These are phyloP conservation scores for Clathrus columnatus DNA, from an alignment of 768 basidiomycete species.

Conservation along the genomic window DNA sequence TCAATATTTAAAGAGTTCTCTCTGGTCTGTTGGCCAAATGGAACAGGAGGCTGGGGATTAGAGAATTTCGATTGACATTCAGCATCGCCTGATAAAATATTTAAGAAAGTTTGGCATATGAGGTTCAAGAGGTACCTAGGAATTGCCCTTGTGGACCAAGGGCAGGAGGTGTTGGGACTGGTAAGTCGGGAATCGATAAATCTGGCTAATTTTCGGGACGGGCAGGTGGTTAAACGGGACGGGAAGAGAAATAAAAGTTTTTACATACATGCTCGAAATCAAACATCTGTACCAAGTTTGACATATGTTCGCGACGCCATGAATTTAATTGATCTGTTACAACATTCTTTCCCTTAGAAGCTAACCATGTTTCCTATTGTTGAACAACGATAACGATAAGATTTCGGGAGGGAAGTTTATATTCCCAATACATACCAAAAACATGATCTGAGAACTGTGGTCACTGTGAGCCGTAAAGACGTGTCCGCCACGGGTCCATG, in stretches of 20 bases:
- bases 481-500: conserved; percentile 11
- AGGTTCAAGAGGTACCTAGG: neutral
- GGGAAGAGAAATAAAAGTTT: no score
- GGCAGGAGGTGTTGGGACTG: conserved; percentile 1
- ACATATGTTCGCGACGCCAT: conserved; percentile 15
- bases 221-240: neutral
- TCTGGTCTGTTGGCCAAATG: conserved; percentile 9
- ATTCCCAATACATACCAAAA: neutral
- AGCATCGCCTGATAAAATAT: neutral
- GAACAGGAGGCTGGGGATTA: conserved; percentile 7
- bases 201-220: conserved; percentile 1
- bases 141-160: conserved; percentile 6
- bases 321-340: conserved; percentile 5
- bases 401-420: neutral
- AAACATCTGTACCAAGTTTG: conserved; percentile 13
- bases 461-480: conserved; percentile 12
- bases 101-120: neutral
- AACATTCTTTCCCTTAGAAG: conserved; percentile 9
- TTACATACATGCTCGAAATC: conserved; percentile 12
- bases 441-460: conserved; percentile 10
- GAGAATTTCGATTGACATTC: conserved; percentile 1
- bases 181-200: conserved; percentile 4
- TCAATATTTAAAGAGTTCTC: conserved; percentile 10
- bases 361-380: conserved; percentile 12
- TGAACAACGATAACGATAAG: neutral